Percentiles rank a stretch among this genome's conserved stretches.
Conservation (phyloP, 441 rosid species). For the Syzygium malaccense region DNA sequence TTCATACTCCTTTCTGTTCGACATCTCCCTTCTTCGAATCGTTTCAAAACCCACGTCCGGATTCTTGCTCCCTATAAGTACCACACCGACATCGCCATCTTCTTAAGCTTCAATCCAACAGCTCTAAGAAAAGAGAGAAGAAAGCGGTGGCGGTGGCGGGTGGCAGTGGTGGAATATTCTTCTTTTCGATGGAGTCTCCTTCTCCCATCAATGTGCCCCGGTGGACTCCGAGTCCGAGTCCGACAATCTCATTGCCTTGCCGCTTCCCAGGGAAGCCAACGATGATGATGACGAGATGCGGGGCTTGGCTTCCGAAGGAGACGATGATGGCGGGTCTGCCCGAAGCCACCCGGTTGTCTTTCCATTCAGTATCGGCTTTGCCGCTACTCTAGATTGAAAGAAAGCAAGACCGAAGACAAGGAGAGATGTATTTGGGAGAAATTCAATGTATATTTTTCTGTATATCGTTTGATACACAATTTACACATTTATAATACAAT, state of each 20-base stretch:
- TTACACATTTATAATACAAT: too few relatives aligned
- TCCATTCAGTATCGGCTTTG: conserved; percentile 16
- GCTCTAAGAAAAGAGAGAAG: neutral
- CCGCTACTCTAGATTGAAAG: neutral
- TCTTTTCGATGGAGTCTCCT: conserved; percentile 17
- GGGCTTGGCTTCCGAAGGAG: neutral
- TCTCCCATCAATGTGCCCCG: conserved; percentile 9
- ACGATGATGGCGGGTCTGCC: neutral
- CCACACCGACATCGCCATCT: neutral
- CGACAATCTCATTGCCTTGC: neutral
- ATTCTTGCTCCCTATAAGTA: neutral
- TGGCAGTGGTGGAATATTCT: neutral
- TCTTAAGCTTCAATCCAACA: neutral
- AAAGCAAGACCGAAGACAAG: too few relatives aligned
- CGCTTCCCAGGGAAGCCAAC: neutral
- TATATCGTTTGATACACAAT: too few relatives aligned
- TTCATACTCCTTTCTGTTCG: neutral
- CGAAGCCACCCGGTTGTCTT: neutral
- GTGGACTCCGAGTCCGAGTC: conserved; percentile 23
- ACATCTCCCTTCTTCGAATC: neutral
- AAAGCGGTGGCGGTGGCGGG: neutral
- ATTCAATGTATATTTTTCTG: too few relatives aligned
- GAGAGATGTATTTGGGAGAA: too few relatives aligned
- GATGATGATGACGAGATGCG: neutral
- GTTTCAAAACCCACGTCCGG: neutral